A percentile compares a stretch with the other conserved stretches of the same genome.
Evolutionary conservation across 805 yeast species (phyloP).

Genomic region (Candida sphagnicola): DNA sequence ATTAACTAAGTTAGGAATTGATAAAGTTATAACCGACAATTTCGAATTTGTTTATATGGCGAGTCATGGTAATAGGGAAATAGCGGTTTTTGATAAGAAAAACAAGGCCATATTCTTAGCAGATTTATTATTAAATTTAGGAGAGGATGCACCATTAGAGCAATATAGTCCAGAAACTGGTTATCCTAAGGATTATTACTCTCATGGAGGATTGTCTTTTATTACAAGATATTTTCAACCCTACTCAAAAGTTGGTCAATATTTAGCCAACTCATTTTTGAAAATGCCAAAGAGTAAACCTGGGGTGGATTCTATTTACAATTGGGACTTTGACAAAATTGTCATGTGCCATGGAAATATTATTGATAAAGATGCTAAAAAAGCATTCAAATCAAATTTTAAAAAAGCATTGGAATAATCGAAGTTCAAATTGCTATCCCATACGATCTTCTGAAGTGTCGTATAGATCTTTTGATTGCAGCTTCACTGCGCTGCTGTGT

Average conservation of each 20-base stretch:
- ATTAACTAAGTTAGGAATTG: conserved; percentile 33
- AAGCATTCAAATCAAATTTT: conserved; percentile 14
- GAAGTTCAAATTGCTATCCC: too few relatives aligned
- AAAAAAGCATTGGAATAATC: neutral
- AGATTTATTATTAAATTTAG: conserved; percentile 59
- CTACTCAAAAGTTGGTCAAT: conserved; percentile 31
- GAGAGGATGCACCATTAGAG: conserved; percentile 30
- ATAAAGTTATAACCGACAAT: conserved; percentile 33
- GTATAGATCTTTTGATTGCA: too few relatives aligned
- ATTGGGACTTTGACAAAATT: conserved; percentile 47
- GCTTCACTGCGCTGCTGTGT: too few relatives aligned
- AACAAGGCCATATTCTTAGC: conserved; percentile 53
- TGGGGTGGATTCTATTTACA: conserved; percentile 24
- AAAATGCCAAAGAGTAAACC: conserved; percentile 11
- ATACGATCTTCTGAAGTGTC: too few relatives aligned
- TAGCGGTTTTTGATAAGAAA: conserved; percentile 45
- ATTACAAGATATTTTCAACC: conserved; percentile 40
- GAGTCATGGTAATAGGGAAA: conserved; percentile 54
- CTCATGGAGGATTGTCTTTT: conserved; percentile 43
- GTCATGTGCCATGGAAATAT: conserved; percentile 61
- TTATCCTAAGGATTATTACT: conserved; percentile 36
- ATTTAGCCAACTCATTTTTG: conserved; percentile 20
- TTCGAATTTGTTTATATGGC: conserved; percentile 58
- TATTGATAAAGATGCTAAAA: conserved; percentile 36
- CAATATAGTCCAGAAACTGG: conserved; percentile 46